phyloP scores from a whole-genome alignment of 805 yeast genomes.

The Spathaspora girioi region DNA sequence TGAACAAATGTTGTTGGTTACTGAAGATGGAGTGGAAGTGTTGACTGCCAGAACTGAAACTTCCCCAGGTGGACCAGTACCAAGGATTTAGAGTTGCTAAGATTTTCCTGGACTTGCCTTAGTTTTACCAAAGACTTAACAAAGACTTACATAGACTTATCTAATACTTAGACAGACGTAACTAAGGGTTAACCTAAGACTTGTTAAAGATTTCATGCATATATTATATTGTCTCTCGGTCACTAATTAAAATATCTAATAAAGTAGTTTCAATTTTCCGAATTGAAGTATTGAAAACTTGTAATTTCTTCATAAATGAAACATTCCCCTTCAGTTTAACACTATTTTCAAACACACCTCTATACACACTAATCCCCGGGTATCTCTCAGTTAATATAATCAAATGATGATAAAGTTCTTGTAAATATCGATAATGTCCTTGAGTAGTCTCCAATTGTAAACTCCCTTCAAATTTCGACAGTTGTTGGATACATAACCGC shows the following conservation, averaged over 20 bases:
- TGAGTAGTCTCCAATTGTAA: constrained; percentile 9
- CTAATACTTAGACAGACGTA: too few species aligned
- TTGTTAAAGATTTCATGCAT: too few species aligned
- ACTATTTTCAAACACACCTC: constrained; percentile 15
- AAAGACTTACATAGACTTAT: too few species aligned
- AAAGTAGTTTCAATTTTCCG: constrained; percentile 20
- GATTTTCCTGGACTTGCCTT: too few species aligned
- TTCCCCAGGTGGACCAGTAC: constrained; percentile 86
- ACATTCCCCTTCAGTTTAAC: constrained; percentile 9
- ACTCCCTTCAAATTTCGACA: constrained; percentile 12
- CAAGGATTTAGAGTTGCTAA: constrained; percentile 53
- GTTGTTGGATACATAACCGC: constrained; percentile 32
- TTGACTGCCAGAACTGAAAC: constrained; percentile 74
- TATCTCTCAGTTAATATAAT: constrained; percentile 10
- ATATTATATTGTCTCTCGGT: constrained; percentile 11
- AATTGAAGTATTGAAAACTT: constrained; percentile 19
- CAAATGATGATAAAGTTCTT: constrained; percentile 11
- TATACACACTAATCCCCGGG: constrained; percentile 15
- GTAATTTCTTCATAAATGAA: constrained; percentile 17
- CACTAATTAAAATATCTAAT: constrained; percentile 18
- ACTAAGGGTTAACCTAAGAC: too few species aligned
- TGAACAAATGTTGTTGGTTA: constrained; percentile 88
- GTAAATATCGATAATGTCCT: constrained; percentile 14
- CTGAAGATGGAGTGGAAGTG: constrained; percentile 91
- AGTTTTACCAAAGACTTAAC: too few species aligned